A percentile compares a stretch with the other conserved stretches of the same genome.
These are phyloP conservation scores for Candida sonorensis DNA, from an alignment of 805 yeast species.

Conservation along the genomic window DNA sequence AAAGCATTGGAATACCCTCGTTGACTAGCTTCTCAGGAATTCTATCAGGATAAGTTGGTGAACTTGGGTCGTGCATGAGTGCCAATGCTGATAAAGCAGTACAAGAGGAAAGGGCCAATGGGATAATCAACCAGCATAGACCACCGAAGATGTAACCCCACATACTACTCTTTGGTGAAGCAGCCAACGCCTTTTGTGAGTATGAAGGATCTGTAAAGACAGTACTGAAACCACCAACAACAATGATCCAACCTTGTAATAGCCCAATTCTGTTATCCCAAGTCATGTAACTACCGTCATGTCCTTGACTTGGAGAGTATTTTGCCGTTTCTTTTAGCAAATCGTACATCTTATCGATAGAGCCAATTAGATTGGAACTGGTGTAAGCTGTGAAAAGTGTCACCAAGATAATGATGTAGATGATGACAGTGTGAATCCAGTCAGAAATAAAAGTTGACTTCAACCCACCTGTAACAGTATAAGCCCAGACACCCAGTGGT, in stretches of 20 bases:
- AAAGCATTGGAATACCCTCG: conserved; percentile 33
- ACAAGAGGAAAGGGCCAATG: conserved; percentile 24
- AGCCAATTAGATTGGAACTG: conserved; percentile 25
- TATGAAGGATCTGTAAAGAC: conserved; percentile 26
- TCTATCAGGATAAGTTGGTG: conserved; percentile 35
- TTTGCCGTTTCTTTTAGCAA: conserved; percentile 17
- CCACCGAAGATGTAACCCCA: conserved; percentile 27
- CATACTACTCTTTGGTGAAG: conserved; percentile 21
- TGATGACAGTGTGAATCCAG: conserved; percentile 43
- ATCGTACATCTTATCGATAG: conserved; percentile 29
- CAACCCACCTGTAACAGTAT: conserved; percentile 44
- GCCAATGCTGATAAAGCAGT: conserved; percentile 32
- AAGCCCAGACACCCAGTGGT: conserved; percentile 40
- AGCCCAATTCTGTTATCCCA: conserved; percentile 28
- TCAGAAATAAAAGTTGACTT: conserved; percentile 47
- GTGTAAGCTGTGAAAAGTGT: conserved; percentile 23
- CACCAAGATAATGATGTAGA: conserved; percentile 30
- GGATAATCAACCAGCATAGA: conserved; percentile 27
- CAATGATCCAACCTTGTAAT: conserved; percentile 32
- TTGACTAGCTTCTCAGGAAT: conserved; percentile 31
- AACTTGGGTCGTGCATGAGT: conserved; percentile 24
- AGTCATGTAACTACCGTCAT: conserved; percentile 26
- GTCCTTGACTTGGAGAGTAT: conserved; percentile 19
- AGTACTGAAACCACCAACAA: conserved; percentile 22
- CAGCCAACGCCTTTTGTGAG: conserved; percentile 27